Base-by-base conservation (phyloP, 257 asterid genomes). In the Nicotiana noctiflora region DNA sequence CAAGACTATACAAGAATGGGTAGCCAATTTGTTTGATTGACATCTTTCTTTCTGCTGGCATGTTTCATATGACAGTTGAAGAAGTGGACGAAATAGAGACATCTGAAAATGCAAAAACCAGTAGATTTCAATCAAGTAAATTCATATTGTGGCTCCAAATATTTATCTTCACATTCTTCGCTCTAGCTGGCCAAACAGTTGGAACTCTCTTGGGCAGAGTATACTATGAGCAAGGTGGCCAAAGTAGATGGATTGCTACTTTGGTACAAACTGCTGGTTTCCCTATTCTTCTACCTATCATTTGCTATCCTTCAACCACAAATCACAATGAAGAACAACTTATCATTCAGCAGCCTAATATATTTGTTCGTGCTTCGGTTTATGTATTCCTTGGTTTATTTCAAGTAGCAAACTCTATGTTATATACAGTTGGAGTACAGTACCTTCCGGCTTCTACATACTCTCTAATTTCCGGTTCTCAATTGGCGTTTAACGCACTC, bases 401-500 rank as follows among this genome's bases (percentile, higher is more conserved):
- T 72, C 83, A 27, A 34, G 83, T 79, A 18, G 83, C 65, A 2
- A 19, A 6, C 15, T 44, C 61, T 82, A 79, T 88, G 83, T n/a
- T 83, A 1, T 86, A 62, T n/a, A 76, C 91, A 9, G 5, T 82
- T 37, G 94, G 91, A 5, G 79, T 86, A 13, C 77, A 62, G 44
- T 84, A 84, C 37, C 88, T 88, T 4, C 92, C 92, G 0, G 86
- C 77, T 59, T 86, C 88, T 5, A 86, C 88, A 2, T 90, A 74
- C 5, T 83, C 89, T 21, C 87, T 90, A 49, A 37, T 90, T 7
- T 60, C 84, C 29, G 65, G 90, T n/a, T 81, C 77, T 76, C 91
- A 89, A 23, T 75, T 88, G 52, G 92, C 86, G 1, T 85, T 90
- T 87, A 85, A 81, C 13, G 89, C 90, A 0, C 14, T 90, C 79